Evolutionary conservation across 108 stramenopile genomes (phyloP).

Genomic region (Cyclostephanos tholiformis): DNA sequence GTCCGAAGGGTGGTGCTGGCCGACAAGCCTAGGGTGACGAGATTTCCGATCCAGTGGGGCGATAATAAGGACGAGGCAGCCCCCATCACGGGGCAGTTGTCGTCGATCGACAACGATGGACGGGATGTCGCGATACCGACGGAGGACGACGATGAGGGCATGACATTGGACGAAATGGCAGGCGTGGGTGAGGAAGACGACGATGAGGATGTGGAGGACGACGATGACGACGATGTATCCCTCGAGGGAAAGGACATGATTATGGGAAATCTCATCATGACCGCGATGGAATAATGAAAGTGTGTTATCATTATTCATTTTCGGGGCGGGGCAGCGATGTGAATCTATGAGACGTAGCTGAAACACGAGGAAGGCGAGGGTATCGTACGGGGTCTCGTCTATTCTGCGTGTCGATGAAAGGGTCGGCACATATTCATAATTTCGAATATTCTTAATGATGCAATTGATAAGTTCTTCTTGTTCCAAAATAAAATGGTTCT

Average conservation of each 20-base stretch:
- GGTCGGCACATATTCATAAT: no score
- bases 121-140: background rate
- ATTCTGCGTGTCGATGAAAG: no score
- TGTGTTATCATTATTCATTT: no score
- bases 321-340: no score
- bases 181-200: background rate
- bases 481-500: no score
- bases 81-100: background rate
- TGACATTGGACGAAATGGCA: background rate
- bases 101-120: background rate
- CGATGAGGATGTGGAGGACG: background rate
- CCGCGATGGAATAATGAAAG: background rate
- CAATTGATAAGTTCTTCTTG: no score
- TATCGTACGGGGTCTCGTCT: no score
- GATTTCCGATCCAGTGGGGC: constrained; percentile 94
- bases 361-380: no score
- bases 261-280: background rate
- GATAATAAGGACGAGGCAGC: constrained; percentile 51
- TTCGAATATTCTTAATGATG: no score
- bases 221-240: constrained; percentile 1
- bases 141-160: background rate
- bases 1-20: constrained; percentile 88
- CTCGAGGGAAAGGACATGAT: background rate
- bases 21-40: constrained; percentile 96
- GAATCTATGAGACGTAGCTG: no score